phyloP scores from a whole-genome alignment of 177 flowering plant genomes.

The Tripterygium wilfordii region DNA sequence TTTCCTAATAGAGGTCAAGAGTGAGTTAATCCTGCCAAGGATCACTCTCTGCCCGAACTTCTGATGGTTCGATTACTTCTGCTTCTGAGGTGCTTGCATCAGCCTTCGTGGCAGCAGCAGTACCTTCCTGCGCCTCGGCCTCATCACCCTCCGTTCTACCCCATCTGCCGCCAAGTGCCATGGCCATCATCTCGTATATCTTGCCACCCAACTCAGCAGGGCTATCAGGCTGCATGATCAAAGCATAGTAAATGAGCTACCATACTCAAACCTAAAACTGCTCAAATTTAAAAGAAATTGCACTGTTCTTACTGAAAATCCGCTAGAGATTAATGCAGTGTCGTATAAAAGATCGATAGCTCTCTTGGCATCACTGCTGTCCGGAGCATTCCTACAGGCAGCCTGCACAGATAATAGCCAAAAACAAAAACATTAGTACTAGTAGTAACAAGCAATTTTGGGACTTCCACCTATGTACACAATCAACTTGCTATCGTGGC shows the following conservation, averaged over 20 bases:
- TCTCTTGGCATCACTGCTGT: slow-evolving; percentile 73
- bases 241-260: neutral
- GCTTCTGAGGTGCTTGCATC: slow-evolving; percentile 28
- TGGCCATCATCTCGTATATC: slow-evolving; percentile 97
- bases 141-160: slow-evolving; percentile 66
- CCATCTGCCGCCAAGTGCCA: slow-evolving; percentile 97
- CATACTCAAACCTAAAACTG: neutral
- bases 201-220: slow-evolving; percentile 91
- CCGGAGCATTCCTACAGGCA: slow-evolving; percentile 82
- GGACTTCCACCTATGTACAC: neutral
- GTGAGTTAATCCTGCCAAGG: slow-evolving; percentile 61
- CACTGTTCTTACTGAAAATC: slow-evolving; percentile 76
- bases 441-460: too few relatives aligned
- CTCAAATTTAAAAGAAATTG: neutral
- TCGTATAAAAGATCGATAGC: slow-evolving; percentile 86
- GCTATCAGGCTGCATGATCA: slow-evolving; percentile 76
- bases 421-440: neutral
- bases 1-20: neutral
- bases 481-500: too few relatives aligned
- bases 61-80: slow-evolving; percentile 83
- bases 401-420: slow-evolving; percentile 48
- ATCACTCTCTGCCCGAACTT: slow-evolving; percentile 74
- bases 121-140: slow-evolving; percentile 15
- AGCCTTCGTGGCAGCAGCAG: slow-evolving; percentile 25
- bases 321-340: slow-evolving; percentile 92